Conservation (phyloP, 257 asterid genomes). For the Solanum okadae region DNA sequence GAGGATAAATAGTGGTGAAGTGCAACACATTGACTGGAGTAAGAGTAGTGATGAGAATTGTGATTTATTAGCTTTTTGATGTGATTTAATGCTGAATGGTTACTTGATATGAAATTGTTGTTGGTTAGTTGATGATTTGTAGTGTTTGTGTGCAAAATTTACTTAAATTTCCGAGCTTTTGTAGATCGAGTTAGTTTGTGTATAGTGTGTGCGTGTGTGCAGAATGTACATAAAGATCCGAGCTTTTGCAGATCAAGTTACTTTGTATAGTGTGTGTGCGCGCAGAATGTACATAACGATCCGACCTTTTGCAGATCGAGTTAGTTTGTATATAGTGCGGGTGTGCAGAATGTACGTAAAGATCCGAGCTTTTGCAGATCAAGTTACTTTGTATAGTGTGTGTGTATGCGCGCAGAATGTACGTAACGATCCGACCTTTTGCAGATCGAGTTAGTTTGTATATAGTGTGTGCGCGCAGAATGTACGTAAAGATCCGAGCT, state of each 20-base stretch:
- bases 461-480: neutral
- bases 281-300: neutral
- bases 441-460: neutral
- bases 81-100: neutral
- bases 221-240: neutral
- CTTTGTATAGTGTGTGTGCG: neutral
- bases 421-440: neutral
- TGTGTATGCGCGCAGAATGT: neutral
- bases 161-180: neutral
- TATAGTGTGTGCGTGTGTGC: neutral
- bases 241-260: neutral
- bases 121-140: neutral
- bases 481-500: neutral
- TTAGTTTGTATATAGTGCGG: neutral
- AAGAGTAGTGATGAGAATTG: neutral
- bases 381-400: neutral
- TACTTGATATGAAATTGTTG: neutral
- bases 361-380: neutral
- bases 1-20: slow-evolving; percentile 18
- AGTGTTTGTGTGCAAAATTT: neutral
- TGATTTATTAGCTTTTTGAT: neutral
- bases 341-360: neutral
- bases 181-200: neutral
- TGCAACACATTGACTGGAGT: slow-evolving; percentile 23
- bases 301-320: neutral